A percentile compares a stretch with the other conserved stretches of the same genome.
Evolutionary conservation across 805 yeast species (phyloP).

Genomic region (Saccharomycopsis schoenii): DNA sequence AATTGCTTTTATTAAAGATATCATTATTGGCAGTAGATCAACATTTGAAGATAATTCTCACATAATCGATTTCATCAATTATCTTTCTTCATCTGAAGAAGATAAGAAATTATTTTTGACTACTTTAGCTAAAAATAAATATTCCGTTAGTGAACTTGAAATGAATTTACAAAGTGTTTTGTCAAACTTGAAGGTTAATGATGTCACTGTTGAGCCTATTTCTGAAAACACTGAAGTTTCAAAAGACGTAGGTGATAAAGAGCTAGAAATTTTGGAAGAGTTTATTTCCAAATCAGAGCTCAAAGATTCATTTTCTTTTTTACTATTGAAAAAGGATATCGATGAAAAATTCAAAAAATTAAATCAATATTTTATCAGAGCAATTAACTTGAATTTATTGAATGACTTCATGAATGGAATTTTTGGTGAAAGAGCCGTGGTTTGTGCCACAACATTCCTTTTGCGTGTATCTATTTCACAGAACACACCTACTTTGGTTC

Average conservation of each 20-base stretch:
- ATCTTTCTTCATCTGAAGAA: conserved; percentile 23
- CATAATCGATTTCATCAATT: conserved; percentile 32
- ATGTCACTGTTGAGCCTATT: conserved; percentile 22
- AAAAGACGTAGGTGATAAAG: conserved; percentile 22
- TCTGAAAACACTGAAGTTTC: conserved; percentile 25
- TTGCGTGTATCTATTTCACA: conserved; percentile 47
- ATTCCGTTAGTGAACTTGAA: conserved; percentile 41
- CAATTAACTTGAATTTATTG: conserved; percentile 27
- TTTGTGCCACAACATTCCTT: conserved; percentile 40
- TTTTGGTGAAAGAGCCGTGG: conserved; percentile 33
- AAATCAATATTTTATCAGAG: conserved; percentile 33
- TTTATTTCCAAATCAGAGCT: neutral
- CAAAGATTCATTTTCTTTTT: conserved; percentile 25
- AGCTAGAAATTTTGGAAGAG: conserved; percentile 16
- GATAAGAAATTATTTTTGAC: conserved; percentile 32
- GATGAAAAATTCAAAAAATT: conserved; percentile 35
- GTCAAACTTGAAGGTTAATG: neutral
- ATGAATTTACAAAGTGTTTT: conserved; percentile 30
- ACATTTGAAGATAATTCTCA: conserved; percentile 30
- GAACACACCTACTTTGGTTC: conserved; percentile 46
- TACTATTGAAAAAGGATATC: conserved; percentile 23
- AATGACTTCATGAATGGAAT: conserved; percentile 25
- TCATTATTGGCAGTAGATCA: conserved; percentile 32
- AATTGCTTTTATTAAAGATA: conserved; percentile 28
- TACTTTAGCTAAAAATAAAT: conserved; percentile 26